These are phyloP conservation scores for Stachybotrys elegans DNA, from an alignment of 2,329 filamentous ascomycete genomes.

Conservation along the genomic window DNA sequence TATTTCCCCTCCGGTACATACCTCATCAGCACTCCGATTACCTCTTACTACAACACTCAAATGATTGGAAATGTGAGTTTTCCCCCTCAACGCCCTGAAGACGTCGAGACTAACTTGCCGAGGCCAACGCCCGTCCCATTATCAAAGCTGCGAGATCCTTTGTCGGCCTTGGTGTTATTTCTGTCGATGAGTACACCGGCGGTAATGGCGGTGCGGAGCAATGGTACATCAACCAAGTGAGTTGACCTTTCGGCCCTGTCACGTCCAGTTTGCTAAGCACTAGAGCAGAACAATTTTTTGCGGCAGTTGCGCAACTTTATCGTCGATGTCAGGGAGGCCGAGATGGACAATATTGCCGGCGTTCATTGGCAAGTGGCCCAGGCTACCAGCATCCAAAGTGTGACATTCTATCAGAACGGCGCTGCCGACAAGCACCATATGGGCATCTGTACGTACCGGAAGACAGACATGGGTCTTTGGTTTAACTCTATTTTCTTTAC, in stretches of 20 bases:
- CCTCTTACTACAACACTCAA: neutral
- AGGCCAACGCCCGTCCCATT: no score
- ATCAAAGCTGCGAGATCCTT: no score
- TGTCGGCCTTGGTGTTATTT: no score
- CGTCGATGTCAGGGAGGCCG: conserved; percentile 68
- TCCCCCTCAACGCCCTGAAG: no score
- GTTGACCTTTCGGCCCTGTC: no score
- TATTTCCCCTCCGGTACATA: conserved; percentile 16
- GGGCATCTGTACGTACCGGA: no score
- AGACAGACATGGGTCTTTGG: no score
- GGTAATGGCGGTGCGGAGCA: conserved; percentile 55
- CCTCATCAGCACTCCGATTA: neutral
- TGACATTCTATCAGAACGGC: conserved; percentile 59
- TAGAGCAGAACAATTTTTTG: conserved; percentile 83
- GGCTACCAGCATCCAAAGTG: conserved; percentile 75
- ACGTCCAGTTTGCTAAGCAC: no score
- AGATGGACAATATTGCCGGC: conserved; percentile 55
- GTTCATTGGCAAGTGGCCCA: conserved; percentile 88
- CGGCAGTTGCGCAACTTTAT: conserved; percentile 77
- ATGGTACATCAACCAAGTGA: conserved; percentile 77
- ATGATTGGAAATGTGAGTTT: conserved; percentile 2
- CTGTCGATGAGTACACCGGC: no score
- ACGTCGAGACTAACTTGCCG: no score
- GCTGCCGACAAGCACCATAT: conserved; percentile 59
- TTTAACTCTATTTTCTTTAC: no score